Conservation (phyloP, 2,329 filamentous ascomycete genomes). For the Aspergillus piperis region DNA sequence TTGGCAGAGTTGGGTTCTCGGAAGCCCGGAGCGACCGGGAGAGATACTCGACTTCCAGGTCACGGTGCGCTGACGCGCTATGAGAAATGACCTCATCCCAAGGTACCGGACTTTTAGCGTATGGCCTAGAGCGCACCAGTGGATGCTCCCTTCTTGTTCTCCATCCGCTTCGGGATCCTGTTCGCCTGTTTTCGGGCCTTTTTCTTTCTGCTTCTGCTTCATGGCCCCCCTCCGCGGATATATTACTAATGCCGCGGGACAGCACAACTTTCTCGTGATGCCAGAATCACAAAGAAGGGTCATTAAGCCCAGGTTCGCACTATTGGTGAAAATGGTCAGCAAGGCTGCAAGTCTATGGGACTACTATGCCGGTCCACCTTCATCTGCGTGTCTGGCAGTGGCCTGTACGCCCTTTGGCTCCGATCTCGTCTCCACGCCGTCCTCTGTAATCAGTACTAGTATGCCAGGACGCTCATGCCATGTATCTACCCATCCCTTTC, state of each 20-base stretch:
- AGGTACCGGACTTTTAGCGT: conserved; percentile 21
- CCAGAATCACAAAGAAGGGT: background rate
- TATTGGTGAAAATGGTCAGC: background rate
- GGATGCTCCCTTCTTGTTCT: too few relatives aligned
- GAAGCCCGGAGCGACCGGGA: conserved; percentile 20
- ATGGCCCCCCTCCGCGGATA: background rate
- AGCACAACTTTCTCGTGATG: background rate
- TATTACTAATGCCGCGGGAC: background rate
- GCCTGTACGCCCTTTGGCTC: background rate
- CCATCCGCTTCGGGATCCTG: background rate
- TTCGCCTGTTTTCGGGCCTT: background rate
- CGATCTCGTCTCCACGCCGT: background rate
- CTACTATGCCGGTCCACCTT: background rate
- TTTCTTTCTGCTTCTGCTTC: conserved; percentile 4
- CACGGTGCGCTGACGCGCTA: conserved; percentile 16
- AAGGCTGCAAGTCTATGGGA: background rate
- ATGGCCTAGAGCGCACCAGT: conserved; percentile 10
- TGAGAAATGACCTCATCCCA: conserved; percentile 23
- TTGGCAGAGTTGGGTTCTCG: conserved; percentile 7
- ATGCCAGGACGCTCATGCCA: too few relatives aligned
- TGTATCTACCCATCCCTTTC: background rate
- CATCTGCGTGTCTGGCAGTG: background rate
- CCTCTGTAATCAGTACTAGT: background rate
- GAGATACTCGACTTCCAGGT: conserved; percentile 15
- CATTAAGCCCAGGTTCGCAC: background rate